Conservation (phyloP, 495 filamentous ascomycete genomes). For the Hypoxylon trugodes region DNA sequence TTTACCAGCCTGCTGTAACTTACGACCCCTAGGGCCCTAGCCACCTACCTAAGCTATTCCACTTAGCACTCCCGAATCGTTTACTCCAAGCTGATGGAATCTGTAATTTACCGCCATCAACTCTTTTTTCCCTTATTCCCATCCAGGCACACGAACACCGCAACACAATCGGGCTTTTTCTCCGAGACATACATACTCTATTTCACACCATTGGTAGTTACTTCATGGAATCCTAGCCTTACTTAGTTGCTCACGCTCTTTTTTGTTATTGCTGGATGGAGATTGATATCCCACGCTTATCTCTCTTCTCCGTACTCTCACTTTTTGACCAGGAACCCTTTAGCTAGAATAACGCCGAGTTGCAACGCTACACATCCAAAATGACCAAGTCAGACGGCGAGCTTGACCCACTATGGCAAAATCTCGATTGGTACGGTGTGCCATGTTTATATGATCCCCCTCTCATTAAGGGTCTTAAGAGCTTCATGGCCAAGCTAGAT, state of each 20-base stretch:
- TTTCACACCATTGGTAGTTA: conserved; percentile 12
- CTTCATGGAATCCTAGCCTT: conserved; percentile 7
- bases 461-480: conserved; percentile 15
- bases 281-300: conserved; percentile 16
- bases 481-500: conserved; percentile 16
- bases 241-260: conserved; percentile 2
- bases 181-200: conserved; percentile 13
- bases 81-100: conserved; percentile 1
- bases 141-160: conserved; percentile 3
- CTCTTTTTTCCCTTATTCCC: conserved; percentile 8
- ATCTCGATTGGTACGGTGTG: conserved; percentile 65
- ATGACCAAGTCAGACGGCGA: conserved; percentile 59
- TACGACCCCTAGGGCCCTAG: too few species aligned
- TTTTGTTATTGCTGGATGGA: conserved; percentile 19
- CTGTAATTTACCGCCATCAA: conserved; percentile 14
- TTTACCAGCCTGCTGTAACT: too few species aligned
- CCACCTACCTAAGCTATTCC: too few species aligned
- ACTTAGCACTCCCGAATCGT: not conserved
- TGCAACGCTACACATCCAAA: conserved; percentile 33
- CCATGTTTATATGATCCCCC: not conserved
- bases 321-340: conserved; percentile 1
- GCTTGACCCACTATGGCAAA: conserved; percentile 74
- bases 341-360: conserved; percentile 32
- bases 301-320: too few species aligned
- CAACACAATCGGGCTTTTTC: conserved; percentile 16